Evolutionary conservation across 331 rosid species (phyloP).

Genomic region (Dryas integrifolia): DNA sequence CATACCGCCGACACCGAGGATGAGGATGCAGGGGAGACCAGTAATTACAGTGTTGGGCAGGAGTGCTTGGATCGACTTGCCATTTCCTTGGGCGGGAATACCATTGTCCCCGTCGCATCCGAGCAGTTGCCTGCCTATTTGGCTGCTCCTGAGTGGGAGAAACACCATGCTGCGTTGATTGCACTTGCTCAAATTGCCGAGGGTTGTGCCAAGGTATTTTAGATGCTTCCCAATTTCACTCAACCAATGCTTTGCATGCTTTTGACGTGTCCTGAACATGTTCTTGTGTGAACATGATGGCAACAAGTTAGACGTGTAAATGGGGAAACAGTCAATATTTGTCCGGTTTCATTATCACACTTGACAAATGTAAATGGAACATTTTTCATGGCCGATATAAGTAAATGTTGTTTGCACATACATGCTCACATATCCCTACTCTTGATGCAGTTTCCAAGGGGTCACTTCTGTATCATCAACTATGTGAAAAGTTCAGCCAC

Average conservation of each 20-base stretch:
- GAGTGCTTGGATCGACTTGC: conserved; percentile 91
- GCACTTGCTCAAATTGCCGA: conserved; percentile 93
- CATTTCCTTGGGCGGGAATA: conserved; percentile 88
- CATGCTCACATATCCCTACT: not conserved
- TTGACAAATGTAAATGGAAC: not conserved
- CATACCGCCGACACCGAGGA: conserved; percentile 80
- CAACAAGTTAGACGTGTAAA: not conserved
- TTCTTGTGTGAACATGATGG: not conserved
- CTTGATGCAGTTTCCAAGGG: not conserved
- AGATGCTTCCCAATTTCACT: too few species aligned
- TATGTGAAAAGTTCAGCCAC: not conserved
- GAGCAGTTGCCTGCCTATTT: conserved; percentile 78
- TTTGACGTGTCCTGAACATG: too few species aligned
- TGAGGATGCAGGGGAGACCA: conserved; percentile 85
- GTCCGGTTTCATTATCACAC: not conserved
- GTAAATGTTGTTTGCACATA: not conserved
- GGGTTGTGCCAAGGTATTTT: conserved; percentile 79
- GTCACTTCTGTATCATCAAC: not conserved
- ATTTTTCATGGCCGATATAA: not conserved
- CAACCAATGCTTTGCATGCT: too few species aligned
- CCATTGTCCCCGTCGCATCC: conserved; percentile 92
- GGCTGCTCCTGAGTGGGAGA: conserved; percentile 93
- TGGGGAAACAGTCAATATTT: not conserved
- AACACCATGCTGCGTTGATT: conserved; percentile 81
- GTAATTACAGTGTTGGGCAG: conserved; percentile 88